These are phyloP conservation scores for Epichloe sibirici DNA, from an alignment of 2,329 filamentous ascomycete genomes.

Conservation along the genomic window DNA sequence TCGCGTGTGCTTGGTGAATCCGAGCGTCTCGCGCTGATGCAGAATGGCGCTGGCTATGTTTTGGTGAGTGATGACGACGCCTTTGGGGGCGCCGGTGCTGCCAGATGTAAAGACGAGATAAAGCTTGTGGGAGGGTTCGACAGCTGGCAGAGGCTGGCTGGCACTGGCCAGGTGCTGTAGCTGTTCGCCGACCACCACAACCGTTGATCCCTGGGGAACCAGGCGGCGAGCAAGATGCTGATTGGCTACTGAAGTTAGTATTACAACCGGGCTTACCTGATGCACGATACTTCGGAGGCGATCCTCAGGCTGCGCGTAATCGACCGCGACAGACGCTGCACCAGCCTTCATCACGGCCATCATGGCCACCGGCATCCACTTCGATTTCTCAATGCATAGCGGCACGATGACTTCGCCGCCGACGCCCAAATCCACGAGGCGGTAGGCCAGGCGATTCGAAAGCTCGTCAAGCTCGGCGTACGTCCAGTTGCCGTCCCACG, in stretches of 20 bases:
- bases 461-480: constrained; percentile 13
- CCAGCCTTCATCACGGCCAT: constrained; percentile 18
- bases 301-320: constrained; percentile 12
- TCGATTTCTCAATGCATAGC: constrained; percentile 17
- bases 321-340: constrained; percentile 15
- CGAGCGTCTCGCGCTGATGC: constrained; percentile 2
- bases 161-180: constrained; percentile 10
- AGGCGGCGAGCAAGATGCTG: constrained; percentile 11
- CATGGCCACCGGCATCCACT: constrained; percentile 13
- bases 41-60: constrained; percentile 5
- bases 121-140: neutral
- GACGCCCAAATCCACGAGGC: constrained; percentile 1
- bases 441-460: constrained; percentile 10
- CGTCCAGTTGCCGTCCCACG: constrained; percentile 16
- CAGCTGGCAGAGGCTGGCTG: constrained; percentile 19
- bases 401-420: constrained; percentile 10
- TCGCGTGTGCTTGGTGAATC: constrained; percentile 2
- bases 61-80: constrained; percentile 8
- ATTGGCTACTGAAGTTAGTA: constrained; percentile 5
- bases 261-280: constrained; percentile 3
- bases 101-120: constrained; percentile 11
- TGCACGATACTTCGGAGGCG: constrained; percentile 8
- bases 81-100: constrained; percentile 12
- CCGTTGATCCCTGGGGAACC: constrained; percentile 6
- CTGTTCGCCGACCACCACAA: constrained; percentile 5